Percentiles rank a stretch among this genome's conserved stretches.
phyloP scores from a whole-genome alignment of 208 protist species.

The Wallacemonas sp. region DNA sequence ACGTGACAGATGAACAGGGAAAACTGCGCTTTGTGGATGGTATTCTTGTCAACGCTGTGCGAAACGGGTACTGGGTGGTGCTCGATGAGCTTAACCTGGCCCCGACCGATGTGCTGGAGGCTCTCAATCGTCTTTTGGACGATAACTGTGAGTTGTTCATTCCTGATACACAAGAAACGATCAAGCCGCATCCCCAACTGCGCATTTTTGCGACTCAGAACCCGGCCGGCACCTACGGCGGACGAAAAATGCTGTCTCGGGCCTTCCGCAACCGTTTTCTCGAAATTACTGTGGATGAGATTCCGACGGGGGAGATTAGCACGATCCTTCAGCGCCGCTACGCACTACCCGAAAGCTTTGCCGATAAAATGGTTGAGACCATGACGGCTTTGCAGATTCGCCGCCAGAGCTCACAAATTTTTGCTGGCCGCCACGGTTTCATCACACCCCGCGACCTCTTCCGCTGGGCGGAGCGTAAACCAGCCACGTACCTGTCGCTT shows the following conservation, averaged over 20 bases:
- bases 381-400: constrained; percentile 96
- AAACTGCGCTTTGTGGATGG: constrained; percentile 97
- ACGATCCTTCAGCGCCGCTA: constrained; percentile 97
- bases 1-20: constrained; percentile 95
- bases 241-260: constrained; percentile 98
- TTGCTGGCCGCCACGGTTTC: constrained; percentile 98
- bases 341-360: constrained; percentile 91
- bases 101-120: constrained; percentile 99
- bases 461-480: constrained; percentile 97
- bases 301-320: constrained; percentile 97
- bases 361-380: constrained; percentile 94
- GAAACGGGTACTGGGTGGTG: constrained; percentile 99
- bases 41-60: constrained; percentile 96
- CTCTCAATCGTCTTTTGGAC: constrained; percentile 99
- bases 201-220: constrained; percentile 99
- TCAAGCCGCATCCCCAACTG: constrained; percentile 98
- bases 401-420: constrained; percentile 95
- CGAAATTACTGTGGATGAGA: constrained; percentile 99
- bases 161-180: constrained; percentile 98
- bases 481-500: constrained; percentile 92
- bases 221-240: constrained; percentile 97
- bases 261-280: constrained; percentile 99
- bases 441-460: constrained; percentile 99
- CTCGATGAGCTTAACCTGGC: constrained; percentile 99
- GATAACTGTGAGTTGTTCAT: constrained; percentile 99